phyloP scores from a whole-genome alignment of 441 rosid genomes.

The Corymbia citriodora region DNA sequence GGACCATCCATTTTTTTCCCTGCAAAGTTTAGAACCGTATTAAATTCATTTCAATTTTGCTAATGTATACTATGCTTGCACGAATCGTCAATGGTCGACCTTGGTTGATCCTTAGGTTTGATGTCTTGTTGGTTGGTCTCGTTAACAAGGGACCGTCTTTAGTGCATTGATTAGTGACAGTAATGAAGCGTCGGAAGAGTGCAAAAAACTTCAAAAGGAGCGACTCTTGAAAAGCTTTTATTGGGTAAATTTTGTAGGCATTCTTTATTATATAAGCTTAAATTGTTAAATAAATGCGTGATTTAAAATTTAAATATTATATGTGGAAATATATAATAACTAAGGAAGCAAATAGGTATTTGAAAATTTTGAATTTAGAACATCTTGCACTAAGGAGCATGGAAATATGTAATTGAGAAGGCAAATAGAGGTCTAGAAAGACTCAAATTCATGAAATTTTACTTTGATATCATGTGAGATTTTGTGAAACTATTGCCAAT shows the following conservation, averaged over 20 bases:
- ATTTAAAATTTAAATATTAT: too few relatives aligned
- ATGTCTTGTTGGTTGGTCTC: not conserved
- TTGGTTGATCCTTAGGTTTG: not conserved
- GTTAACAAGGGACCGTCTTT: not conserved
- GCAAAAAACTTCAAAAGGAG: not conserved
- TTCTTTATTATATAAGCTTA: too few relatives aligned
- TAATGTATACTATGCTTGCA: not conserved
- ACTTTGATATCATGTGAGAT: not conserved
- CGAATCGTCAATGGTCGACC: not conserved
- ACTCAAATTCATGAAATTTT: not conserved
- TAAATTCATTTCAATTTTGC: not conserved
- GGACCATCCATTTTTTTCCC: not conserved
- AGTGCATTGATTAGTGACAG: not conserved
- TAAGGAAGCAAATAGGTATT: not conserved
- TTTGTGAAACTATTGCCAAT: fast-evolving
- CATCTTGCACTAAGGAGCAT: not conserved
- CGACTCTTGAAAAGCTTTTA: too few relatives aligned
- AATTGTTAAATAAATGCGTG: too few relatives aligned
- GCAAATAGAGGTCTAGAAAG: fast-evolving
- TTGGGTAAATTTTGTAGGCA: too few relatives aligned
- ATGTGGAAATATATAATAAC: not conserved
- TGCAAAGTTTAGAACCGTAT: not conserved
- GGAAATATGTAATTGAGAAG: not conserved
- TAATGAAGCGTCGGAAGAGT: not conserved
- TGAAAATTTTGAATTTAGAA: too few relatives aligned